A percentile compares a stretch with the other conserved stretches of the same genome.
Evolutionary conservation across 345 rosid species (phyloP).

Genomic region (Arabis alpina): DNA sequence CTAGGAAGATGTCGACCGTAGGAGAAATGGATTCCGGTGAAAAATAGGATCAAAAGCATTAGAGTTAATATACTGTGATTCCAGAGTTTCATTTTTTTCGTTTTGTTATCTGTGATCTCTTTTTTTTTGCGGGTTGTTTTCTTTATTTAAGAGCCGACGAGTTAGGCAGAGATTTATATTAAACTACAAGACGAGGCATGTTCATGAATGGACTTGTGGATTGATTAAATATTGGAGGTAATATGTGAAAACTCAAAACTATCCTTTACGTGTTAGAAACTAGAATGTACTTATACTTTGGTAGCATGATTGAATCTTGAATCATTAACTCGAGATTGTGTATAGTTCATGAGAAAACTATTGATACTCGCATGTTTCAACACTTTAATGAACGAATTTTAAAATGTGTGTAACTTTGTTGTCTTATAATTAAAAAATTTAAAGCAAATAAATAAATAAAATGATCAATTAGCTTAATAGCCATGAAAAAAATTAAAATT

Average conservation of each 20-base stretch:
- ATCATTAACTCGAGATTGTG: too few relatives aligned
- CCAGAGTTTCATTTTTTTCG: slow-evolving; percentile 15
- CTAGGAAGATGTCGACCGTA: background rate
- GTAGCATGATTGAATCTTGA: too few relatives aligned
- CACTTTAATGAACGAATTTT: too few relatives aligned
- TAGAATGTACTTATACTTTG: background rate
- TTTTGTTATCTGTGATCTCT: background rate
- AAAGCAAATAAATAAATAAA: too few relatives aligned
- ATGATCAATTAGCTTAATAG: too few relatives aligned
- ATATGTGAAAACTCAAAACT: background rate
- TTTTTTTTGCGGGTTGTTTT: background rate
- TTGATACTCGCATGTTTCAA: too few relatives aligned
- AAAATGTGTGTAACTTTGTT: too few relatives aligned
- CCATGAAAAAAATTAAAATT: too few relatives aligned
- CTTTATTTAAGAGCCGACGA: background rate
- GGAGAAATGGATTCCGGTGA: slow-evolving; percentile 3
- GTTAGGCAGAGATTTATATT: slow-evolving; percentile 27
- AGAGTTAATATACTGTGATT: slow-evolving; percentile 1
- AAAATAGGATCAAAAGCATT: slow-evolving; percentile 14
- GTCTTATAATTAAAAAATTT: too few relatives aligned
- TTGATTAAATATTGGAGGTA: background rate
- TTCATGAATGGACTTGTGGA: slow-evolving; percentile 1
- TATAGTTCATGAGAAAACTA: too few relatives aligned
- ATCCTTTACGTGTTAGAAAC: slow-evolving; percentile 15
- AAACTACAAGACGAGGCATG: slow-evolving; percentile 22